Conservation (phyloP, 2,329 filamentous ascomycete genomes). For the Penicillium psychrosexuale region DNA sequence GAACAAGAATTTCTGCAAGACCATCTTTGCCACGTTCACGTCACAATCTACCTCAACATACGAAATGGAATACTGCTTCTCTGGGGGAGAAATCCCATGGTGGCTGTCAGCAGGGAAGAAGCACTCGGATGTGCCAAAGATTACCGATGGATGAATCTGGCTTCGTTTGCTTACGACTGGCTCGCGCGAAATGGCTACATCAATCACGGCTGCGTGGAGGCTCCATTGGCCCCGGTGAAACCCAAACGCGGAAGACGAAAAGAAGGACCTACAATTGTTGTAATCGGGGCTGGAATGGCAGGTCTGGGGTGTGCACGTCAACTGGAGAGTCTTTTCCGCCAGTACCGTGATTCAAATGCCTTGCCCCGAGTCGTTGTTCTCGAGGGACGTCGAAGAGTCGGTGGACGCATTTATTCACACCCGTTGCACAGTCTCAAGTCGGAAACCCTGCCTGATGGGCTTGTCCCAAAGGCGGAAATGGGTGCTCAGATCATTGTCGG, state of each 20-base stretch:
- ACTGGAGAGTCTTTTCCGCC: slow-evolving; percentile 77
- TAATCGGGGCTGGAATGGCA: slow-evolving; percentile 92
- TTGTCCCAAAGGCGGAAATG: slow-evolving; percentile 83
- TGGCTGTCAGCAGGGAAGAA: slow-evolving; percentile 76
- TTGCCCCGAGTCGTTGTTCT: slow-evolving; percentile 72
- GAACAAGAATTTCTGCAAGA: slow-evolving; percentile 78
- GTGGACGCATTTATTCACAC: slow-evolving; percentile 90
- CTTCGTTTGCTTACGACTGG: slow-evolving; percentile 89
- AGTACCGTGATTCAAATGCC: slow-evolving; percentile 68
- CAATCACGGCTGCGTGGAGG: slow-evolving; percentile 87
- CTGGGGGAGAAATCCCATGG: slow-evolving; percentile 83
- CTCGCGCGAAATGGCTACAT: slow-evolving; percentile 87
- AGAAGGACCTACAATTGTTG: slow-evolving; percentile 69
- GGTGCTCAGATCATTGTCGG: slow-evolving; percentile 98
- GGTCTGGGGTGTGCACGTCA: slow-evolving; percentile 90
- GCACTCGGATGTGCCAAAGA: slow-evolving; percentile 89
- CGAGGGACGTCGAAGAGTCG: slow-evolving; percentile 82
- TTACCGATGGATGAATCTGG: slow-evolving; percentile 81
- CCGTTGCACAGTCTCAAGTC: slow-evolving; percentile 60
- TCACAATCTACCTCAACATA: slow-evolving; percentile 94
- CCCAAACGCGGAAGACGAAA: slow-evolving; percentile 43
- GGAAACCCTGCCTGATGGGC: slow-evolving; percentile 51
- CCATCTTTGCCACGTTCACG: slow-evolving; percentile 81
- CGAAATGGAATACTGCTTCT: slow-evolving; percentile 88
- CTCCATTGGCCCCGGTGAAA: slow-evolving; percentile 51